Evolutionary conservation across 116 monocot genomes (phyloP), one percentile per base, ranked within the genome.

Genomic region (Cymodocea nodosa): DNA sequence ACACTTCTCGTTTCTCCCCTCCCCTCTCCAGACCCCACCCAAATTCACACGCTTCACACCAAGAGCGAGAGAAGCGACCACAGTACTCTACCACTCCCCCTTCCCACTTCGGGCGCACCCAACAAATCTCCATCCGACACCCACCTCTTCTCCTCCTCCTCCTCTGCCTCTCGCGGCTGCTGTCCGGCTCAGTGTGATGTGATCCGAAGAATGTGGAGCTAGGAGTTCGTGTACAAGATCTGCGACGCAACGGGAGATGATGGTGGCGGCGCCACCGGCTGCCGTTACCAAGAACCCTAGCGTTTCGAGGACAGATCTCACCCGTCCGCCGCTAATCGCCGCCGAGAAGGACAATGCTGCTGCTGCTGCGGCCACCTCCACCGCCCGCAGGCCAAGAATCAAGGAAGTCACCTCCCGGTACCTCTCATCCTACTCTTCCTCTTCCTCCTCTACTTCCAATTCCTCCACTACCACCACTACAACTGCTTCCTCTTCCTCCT

Each of bases 341-440:
- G 80, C 89, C 0, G 85, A 89, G 63, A 83, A 78, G 68, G 71
- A 77, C 75, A 81, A 81, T 70, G 78, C 74, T 15, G 64, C 74
- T 15, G 64, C 71, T 3, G 49, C 59, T 8, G 60, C 68, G 19
- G 65, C 59, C n/a, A 23, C 17, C 15, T 11, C 67, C 19, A 40
- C 63, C 17, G 7, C 65, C n/a, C 77, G 87, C 2, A 73, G 74
- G 56, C 80, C 68, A 1, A 63, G 70, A 7, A 64, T 35, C 40
- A 85, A 79, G 44, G 77, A 84, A 39, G 65, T 78, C 53, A 49
- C 69, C 36, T 84, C 82, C 51, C 64, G 85, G 49, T 85, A 76
- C 60, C 67, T 81, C 56, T 74, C 78, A 54, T 71, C 81, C 35
- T 50, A 68, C 49, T 65, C 73, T 7, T 64, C 79, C 54, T 63